Evolutionary conservation across 1,284 basidiomycete species (phyloP).

Genomic region (Amylostereum areolatum): DNA sequence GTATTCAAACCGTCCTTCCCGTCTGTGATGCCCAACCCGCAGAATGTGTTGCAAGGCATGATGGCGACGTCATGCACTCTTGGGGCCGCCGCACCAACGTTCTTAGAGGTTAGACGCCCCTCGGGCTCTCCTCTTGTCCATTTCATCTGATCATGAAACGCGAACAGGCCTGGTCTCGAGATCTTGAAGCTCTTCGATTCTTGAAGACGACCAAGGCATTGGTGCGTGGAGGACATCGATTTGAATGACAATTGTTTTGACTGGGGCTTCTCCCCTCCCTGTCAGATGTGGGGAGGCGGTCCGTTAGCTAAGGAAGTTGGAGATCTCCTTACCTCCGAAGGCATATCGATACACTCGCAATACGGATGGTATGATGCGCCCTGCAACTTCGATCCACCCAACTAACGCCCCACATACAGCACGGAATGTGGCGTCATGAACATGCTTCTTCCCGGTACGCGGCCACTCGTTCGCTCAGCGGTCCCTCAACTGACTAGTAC

Average conservation of each 20-base stretch:
- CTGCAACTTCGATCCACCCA: background rate
- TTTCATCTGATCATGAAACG: background rate
- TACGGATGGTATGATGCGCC: conserved; percentile 11
- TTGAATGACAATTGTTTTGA: background rate
- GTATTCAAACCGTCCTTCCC: conserved; percentile 18
- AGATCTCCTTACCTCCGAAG: conserved; percentile 9
- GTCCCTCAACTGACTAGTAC: conserved; percentile 1
- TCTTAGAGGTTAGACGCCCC: conserved; percentile 20
- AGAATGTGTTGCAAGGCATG: conserved; percentile 16
- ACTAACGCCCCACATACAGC: background rate
- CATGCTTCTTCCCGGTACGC: background rate
- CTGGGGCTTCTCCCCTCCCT: conserved; percentile 7
- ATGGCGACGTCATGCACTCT: conserved; percentile 13
- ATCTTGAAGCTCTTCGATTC: conserved; percentile 7
- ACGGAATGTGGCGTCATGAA: conserved; percentile 4
- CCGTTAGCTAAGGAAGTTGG: conserved; percentile 13
- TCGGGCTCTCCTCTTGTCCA: background rate
- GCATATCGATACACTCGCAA: conserved; percentile 9
- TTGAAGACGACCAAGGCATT: conserved; percentile 11
- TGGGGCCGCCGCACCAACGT: conserved; percentile 19
- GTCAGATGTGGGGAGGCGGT: conserved; percentile 18
- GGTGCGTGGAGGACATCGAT: background rate
- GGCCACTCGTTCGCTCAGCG: too few relatives aligned
- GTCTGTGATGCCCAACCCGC: conserved; percentile 18
- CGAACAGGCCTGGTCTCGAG: conserved; percentile 13